Conservation (phyloP, 2,329 filamentous ascomycete genomes). For the Cercospora zeae-maydis region DNA sequence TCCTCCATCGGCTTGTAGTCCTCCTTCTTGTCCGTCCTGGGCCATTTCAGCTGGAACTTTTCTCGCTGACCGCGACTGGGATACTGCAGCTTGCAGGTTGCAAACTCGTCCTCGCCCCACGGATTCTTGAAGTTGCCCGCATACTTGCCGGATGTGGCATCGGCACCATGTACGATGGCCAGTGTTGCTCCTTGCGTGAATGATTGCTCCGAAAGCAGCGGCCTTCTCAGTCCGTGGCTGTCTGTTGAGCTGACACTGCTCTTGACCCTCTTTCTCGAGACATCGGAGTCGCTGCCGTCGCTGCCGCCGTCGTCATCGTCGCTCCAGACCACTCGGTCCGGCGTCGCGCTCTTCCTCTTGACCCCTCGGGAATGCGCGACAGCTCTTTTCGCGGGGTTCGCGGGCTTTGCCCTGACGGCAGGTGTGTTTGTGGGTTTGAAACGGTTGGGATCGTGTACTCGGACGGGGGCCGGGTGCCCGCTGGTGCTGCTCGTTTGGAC, state of each 20-base stretch:
- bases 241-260: conserved; percentile 37
- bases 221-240: conserved; percentile 26
- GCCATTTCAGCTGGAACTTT: conserved; percentile 70
- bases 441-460: conserved; percentile 24
- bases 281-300: conserved; percentile 35
- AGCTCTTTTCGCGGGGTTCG: conserved; percentile 23
- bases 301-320: conserved; percentile 34
- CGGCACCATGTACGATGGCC: conserved; percentile 41
- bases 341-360: conserved; percentile 38
- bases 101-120: conserved; percentile 42
- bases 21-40: conserved; percentile 56
- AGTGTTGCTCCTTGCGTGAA: conserved; percentile 29
- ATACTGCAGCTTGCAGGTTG: conserved; percentile 67
- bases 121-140: conserved; percentile 49
- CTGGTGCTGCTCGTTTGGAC: conserved; percentile 14
- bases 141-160: conserved; percentile 41
- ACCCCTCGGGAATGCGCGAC: conserved; percentile 27
- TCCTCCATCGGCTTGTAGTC: conserved; percentile 62
- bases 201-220: conserved; percentile 23
- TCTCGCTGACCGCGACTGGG: conserved; percentile 57
- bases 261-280: conserved; percentile 37
- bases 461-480: conserved; percentile 11
- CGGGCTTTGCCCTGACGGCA: conserved; percentile 13
- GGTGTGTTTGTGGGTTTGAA: conserved; percentile 27
- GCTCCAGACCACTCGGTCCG: conserved; percentile 34